Percentiles rank a stretch among this genome's conserved stretches.
Conservation (phyloP, 495 filamentous ascomycete species). For the Tuber brumale region DNA sequence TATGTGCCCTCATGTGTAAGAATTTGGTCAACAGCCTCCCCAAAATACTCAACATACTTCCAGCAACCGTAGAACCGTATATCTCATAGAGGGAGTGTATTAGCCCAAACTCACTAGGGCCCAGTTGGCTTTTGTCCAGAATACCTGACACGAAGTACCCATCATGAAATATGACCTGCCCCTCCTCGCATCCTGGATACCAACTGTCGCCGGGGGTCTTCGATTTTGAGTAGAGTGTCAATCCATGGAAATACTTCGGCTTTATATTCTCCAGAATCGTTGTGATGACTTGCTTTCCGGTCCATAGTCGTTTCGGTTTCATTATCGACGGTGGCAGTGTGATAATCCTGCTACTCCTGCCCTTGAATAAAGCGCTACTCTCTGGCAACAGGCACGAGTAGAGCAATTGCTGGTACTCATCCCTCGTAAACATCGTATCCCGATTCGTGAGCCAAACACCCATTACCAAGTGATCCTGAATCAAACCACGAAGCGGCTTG, state of each 20-base stretch:
- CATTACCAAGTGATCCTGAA: constrained; percentile 98
- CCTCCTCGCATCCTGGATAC: constrained; percentile 57
- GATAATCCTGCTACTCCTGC: constrained; percentile 60
- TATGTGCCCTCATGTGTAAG: constrained; percentile 87
- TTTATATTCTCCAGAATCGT: constrained; percentile 88
- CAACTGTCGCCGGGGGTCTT: constrained; percentile 69
- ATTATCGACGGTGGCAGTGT: constrained; percentile 72
- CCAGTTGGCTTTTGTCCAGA: constrained; percentile 92
- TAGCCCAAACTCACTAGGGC: constrained; percentile 76
- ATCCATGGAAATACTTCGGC: constrained; percentile 63
- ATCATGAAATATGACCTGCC: constrained; percentile 72
- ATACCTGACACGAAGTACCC: constrained; percentile 86
- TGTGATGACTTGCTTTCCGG: constrained; percentile 94
- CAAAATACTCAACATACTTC: constrained; percentile 77
- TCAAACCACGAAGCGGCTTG: constrained; percentile 89
- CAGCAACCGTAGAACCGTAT: constrained; percentile 80
- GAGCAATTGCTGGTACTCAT: constrained; percentile 86
- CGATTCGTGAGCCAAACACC: constrained; percentile 81
- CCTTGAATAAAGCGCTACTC: constrained; percentile 63
- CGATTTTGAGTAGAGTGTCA: constrained; percentile 72
- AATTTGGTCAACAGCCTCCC: constrained; percentile 84
- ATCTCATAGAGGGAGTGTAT: constrained; percentile 89
- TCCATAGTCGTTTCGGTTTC: constrained; percentile 80
- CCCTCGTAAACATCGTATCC: constrained; percentile 84
- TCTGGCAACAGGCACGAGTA: constrained; percentile 87